phyloP scores from a whole-genome alignment of 2,329 filamentous ascomycete species.

The Niveomyces coronatus region DNA sequence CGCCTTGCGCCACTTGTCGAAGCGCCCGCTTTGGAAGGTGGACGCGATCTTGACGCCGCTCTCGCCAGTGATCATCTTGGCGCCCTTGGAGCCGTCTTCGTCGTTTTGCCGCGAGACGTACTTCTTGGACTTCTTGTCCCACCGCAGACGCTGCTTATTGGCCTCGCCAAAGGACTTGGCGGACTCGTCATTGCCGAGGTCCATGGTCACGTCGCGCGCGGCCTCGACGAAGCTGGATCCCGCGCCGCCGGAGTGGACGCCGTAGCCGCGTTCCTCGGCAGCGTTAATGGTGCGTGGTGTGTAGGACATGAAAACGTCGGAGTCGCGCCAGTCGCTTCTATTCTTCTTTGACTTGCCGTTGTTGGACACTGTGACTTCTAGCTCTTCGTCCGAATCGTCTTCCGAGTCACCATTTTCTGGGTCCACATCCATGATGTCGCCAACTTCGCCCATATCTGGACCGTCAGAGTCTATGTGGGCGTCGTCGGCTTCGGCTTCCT shows the following conservation, averaged over 20 bases:
- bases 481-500: slow-evolving; percentile 30
- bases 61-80: slow-evolving; percentile 73
- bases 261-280: slow-evolving; percentile 85
- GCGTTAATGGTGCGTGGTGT: slow-evolving; percentile 69
- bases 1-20: slow-evolving; percentile 82
- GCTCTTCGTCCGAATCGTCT: slow-evolving; percentile 38
- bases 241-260: slow-evolving; percentile 74
- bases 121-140: slow-evolving; percentile 95
- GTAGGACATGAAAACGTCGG: slow-evolving; percentile 95
- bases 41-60: slow-evolving; percentile 93
- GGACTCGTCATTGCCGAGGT: slow-evolving; percentile 80
- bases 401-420: slow-evolving; percentile 25
- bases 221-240: slow-evolving; percentile 74
- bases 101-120: slow-evolving; percentile 90
- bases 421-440: slow-evolving; percentile 18
- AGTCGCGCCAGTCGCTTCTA: slow-evolving; percentile 63
- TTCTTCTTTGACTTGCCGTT: slow-evolving; percentile 41
- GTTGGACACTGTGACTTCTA: slow-evolving; percentile 63
- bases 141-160: slow-evolving; percentile 68
- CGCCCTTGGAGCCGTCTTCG: slow-evolving; percentile 72
- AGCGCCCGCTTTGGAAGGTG: slow-evolving; percentile 84
- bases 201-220: slow-evolving; percentile 83
- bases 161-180: slow-evolving; percentile 71
- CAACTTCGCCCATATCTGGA: slow-evolving; percentile 18
- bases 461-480: slow-evolving; percentile 20